Evolutionary conservation across 345 rosid species (phyloP).

Genomic region (Euphorbia tirucalli): DNA sequence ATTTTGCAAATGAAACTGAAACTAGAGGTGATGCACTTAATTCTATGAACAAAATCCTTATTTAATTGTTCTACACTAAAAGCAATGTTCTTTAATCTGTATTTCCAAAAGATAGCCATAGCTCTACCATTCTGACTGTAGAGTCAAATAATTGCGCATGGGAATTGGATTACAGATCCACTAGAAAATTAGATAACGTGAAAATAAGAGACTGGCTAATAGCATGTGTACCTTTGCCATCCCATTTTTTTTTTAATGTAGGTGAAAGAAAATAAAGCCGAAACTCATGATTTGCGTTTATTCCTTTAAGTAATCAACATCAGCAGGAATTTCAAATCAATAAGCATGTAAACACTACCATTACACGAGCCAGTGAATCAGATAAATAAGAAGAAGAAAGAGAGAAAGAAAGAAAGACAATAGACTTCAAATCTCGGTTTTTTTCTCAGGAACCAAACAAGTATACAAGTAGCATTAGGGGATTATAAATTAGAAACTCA

Average conservation of each 20-base stretch:
- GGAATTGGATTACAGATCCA: not conserved
- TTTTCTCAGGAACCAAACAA: slow-evolving; percentile 12
- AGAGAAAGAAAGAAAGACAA: not conserved
- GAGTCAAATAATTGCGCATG: not conserved
- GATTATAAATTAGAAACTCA: too few relatives aligned
- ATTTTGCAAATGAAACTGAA: not conserved
- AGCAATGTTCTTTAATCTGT: not conserved
- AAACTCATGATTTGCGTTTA: not conserved
- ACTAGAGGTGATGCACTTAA: not conserved
- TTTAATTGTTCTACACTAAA: not conserved
- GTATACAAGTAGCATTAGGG: not conserved
- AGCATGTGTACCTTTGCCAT: not conserved
- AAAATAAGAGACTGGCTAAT: not conserved
- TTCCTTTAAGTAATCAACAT: not conserved
- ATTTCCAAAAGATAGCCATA: not conserved
- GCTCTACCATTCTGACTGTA: not conserved
- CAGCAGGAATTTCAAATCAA: not conserved
- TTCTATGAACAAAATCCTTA: not conserved
- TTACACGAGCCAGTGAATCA: too few relatives aligned
- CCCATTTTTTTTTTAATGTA: not conserved
- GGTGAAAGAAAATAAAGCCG: not conserved
- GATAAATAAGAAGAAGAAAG: too few relatives aligned
- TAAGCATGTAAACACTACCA: not conserved
- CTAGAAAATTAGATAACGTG: not conserved
- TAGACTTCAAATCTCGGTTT: not conserved